Base-by-base conservation (phyloP, 2,329 filamentous ascomycete genomes). In the Microsporum ferrugineum region DNA sequence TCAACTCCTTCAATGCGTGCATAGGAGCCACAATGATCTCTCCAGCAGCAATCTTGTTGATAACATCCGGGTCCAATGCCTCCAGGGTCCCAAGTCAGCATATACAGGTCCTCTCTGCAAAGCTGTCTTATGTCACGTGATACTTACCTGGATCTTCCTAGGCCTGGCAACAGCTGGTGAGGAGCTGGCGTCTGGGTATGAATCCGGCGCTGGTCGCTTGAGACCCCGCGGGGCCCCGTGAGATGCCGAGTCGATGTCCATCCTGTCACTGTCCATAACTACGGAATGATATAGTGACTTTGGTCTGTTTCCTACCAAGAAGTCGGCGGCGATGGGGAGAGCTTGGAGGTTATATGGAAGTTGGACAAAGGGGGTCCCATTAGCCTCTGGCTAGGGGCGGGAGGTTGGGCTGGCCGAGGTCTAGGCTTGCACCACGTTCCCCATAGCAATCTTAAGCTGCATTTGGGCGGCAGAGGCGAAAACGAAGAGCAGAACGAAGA, bases 11-110 rank as follows among this genome's bases (percentile, higher is more conserved):
- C 61, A 99, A 76, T 2, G 95, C 94, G 73, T 99, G 90, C 33
- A 96, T 91, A 0, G 94, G 95, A 1, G 94, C 92, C 57, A 99
- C 91, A 63, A 99, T 99, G 68, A 99, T 99, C 74, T 99, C 94
- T 23, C 94, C 94, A 0, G 94, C 94, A 0, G 94, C 94, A 67
- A 99, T 99, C 74, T 97, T 99, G 79, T 97, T 99, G 66, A 99
- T 88, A 27, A 99, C 94, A 76, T 94, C 88, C 65, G 88, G 86
- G 69, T 95, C 89, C 31, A 99, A 82, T 12, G 92, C 88, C 86
- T 95, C 17, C 39, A 4, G 14, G 2, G 17, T 23, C 17, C 17
- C 17, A 23, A 23, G 17, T 23, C 39, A 36, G 34, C 39, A n/a
- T 43, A 14, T n/a, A 43, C 49, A 58, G 23, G 43, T 2, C 0